Percentiles rank a stretch among this genome's conserved stretches.
phyloP scores from a whole-genome alignment of 495 filamentous ascomycete species.

The Neurospora sp. region DNA sequence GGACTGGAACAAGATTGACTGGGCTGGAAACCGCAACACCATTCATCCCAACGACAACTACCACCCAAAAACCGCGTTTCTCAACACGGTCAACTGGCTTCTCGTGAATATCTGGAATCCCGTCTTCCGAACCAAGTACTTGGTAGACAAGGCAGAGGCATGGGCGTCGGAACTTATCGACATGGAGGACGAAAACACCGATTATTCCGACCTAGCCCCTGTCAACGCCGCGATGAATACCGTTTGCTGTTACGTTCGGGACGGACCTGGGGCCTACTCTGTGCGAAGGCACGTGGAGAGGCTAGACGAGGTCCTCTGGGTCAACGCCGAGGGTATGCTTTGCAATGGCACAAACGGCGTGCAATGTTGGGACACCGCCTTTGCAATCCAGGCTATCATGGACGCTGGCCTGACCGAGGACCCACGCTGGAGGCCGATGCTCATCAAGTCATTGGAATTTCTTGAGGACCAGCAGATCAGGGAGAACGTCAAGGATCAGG shows the following conservation, averaged over 20 bases:
- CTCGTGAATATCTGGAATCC: conserved; percentile 73
- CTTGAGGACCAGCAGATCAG: conserved; percentile 87
- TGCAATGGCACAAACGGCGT: conserved; percentile 95
- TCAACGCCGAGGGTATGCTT: conserved; percentile 86
- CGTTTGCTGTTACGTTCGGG: conserved; percentile 69
- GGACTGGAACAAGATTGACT: conserved; percentile 68
- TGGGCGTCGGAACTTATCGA: conserved; percentile 64
- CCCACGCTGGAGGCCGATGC: conserved; percentile 71
- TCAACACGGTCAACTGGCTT: conserved; percentile 65
- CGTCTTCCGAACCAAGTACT: conserved; percentile 46
- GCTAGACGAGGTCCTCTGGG: conserved; percentile 80
- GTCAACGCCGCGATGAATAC: conserved; percentile 86
- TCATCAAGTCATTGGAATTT: conserved; percentile 74
- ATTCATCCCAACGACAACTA: conserved; percentile 79
- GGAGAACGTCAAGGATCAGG: conserved; percentile 69
- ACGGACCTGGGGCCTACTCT: conserved; percentile 67
- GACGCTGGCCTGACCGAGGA: conserved; percentile 71
- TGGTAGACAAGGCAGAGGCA: conserved; percentile 59
- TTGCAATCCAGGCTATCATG: conserved; percentile 70
- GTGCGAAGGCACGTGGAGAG: conserved; percentile 73
- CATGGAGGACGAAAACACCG: conserved; percentile 84
- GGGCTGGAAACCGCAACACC: conserved; percentile 66
- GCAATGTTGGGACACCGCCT: conserved; percentile 92
- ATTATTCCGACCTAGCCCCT: conserved; percentile 76
- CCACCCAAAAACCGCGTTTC: conserved; percentile 78